Evolutionary conservation across 768 basidiomycete species (phyloP).

Genomic region (Suillus lakei): DNA sequence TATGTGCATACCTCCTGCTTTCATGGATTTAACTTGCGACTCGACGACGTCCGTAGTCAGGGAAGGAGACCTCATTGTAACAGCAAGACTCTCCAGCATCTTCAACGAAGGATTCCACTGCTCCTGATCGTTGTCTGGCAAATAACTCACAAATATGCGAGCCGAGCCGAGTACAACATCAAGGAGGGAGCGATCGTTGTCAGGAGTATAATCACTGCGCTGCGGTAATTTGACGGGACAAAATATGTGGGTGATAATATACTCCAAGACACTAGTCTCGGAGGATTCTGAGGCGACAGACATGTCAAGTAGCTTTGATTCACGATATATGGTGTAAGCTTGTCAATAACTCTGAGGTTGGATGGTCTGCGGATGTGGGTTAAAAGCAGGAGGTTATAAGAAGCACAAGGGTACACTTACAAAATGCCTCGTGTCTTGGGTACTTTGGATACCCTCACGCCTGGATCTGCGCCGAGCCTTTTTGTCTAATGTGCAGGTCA

Average conservation of each 20-base stretch:
- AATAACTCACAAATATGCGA: constrained; percentile 16
- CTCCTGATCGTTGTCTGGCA: constrained; percentile 12
- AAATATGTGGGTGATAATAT: constrained; percentile 14
- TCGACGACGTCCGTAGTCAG: constrained; percentile 8
- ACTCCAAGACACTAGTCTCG: constrained; percentile 1
- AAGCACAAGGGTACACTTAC: neutral
- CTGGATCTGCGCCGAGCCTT: neutral
- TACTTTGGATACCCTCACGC: neutral
- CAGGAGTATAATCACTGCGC: constrained; percentile 25
- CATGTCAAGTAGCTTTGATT: neutral
- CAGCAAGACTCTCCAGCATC: constrained; percentile 23
- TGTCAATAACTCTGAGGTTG: neutral
- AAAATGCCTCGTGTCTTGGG: neutral
- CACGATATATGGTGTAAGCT: neutral
- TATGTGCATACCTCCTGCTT: constrained; percentile 23
- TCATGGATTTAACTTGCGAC: constrained; percentile 24
- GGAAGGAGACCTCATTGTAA: constrained; percentile 2
- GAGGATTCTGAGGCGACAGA: neutral
- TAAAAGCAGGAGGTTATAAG: neutral
- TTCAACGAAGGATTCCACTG: constrained; percentile 30
- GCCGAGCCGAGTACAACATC: constrained; percentile 23
- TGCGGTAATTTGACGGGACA: constrained; percentile 22
- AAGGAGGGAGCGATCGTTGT: constrained; percentile 30
- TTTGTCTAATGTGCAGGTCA: neutral
- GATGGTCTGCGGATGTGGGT: neutral